Conservation (phyloP, 192 early-diverging fungal genomes). For the Coemansia guatemalensis region DNA sequence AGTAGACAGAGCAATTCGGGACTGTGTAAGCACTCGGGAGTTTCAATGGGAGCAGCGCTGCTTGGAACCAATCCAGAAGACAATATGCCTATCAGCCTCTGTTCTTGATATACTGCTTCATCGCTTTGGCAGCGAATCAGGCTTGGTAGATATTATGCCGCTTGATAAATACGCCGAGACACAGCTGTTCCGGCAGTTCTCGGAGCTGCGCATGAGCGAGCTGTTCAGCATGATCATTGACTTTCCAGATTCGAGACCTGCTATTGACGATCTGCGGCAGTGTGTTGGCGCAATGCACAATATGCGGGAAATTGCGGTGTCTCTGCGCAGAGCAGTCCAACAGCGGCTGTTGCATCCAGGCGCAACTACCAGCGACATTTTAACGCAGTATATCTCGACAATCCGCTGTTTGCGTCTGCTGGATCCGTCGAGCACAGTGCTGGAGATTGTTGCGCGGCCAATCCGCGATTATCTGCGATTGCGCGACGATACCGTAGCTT, state of each 20-base stretch:
- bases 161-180: conserved; percentile 11
- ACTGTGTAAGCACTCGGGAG: conserved; percentile 6
- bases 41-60: conserved; percentile 19
- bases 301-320: conserved; percentile 24
- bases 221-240: conserved; percentile 75
- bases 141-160: neutral
- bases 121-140: neutral
- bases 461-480: conserved; percentile 63
- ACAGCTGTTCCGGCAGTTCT: conserved; percentile 14
- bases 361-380: conserved; percentile 67
- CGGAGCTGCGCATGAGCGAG: conserved; percentile 53
- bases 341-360: conserved; percentile 70
- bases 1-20: conserved; percentile 12
- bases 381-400: conserved; percentile 68
- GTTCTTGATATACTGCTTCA: conserved; percentile 19
- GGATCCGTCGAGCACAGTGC: conserved; percentile 65
- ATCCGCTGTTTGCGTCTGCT: conserved; percentile 68
- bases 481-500: conserved; percentile 65
- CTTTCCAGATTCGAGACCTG: conserved; percentile 62
- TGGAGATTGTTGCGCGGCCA: conserved; percentile 61
- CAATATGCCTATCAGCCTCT: neutral
- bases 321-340: conserved; percentile 39
- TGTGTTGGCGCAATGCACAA: conserved; percentile 27
- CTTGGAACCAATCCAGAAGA: conserved; percentile 5
- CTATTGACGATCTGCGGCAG: conserved; percentile 63